Evolutionary conservation across 2,329 filamentous ascomycete species (phyloP), one percentile per base, ranked within the genome.

Genomic region (Pyrenophora tritici-repentis): DNA sequence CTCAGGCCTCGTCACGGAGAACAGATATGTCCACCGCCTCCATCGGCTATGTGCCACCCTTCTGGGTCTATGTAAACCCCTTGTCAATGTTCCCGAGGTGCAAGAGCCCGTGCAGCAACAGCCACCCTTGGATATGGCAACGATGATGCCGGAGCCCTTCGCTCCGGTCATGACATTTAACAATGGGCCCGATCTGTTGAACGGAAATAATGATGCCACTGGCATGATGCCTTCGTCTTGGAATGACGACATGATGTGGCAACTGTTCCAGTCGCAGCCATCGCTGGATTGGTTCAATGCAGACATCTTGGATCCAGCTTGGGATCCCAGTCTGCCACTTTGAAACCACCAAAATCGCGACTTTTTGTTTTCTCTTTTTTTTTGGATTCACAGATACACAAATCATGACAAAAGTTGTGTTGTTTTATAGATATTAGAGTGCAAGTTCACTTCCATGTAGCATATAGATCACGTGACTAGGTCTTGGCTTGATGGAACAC

Each of bases 251-350:
- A 68, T 70, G 65, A 68, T 71, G 64, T 67, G 59, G 61, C 66
- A 68, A 41, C 47, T 72, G 33, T 71, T 71, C 38, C 66, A 70
- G 40, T 64, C 61, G 7, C 67, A 71, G 24, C 69, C 69, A 8
- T 70, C 63, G 6, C 47, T 72, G 16, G 67, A 72, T 17, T 72
- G 69, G 69, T 70, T 72, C 44, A 68, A 69, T 16, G 61, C 67
- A 4, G 66, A 71, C 16, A 66, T 72, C 14, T 37, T 70, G 43
- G 65, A 70, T 41, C 63, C 60, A 13, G 50, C 53, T 14, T 68
- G 64, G 65, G 55, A 66, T 38, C 20, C 62, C 14, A 49, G 45
- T n/a, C 14, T 54, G 18, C 42, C 55, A 10, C 59, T 53, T 20
- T 64, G 38, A 58, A 24, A 18, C 4, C 6, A 7, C 2, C 7